These are phyloP conservation scores for Pythium rhizo-oryzae DNA, from an alignment of 352 stramenopile species.

Conservation along the genomic window DNA sequence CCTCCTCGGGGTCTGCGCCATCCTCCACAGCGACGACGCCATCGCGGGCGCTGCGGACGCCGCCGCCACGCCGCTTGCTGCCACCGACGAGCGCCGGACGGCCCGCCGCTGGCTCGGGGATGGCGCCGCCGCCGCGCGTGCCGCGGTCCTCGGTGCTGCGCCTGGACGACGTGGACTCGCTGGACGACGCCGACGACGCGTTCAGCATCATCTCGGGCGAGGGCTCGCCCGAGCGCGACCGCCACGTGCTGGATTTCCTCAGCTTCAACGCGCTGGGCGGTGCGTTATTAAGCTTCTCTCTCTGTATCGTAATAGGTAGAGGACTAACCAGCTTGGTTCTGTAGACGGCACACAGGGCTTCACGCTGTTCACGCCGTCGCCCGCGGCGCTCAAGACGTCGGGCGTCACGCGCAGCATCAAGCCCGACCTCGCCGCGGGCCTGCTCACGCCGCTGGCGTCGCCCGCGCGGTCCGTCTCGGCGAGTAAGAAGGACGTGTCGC, in stretches of 20 bases:
- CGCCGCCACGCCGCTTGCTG: conserved; percentile 20
- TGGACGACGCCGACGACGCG: conserved; percentile 37
- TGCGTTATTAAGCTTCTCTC: no score
- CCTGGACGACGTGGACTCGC: conserved; percentile 26
- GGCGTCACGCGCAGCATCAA: conserved; percentile 18
- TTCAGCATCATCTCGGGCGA: conserved; percentile 61
- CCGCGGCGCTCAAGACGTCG: conserved; percentile 27
- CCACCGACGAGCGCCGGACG: conserved; percentile 4
- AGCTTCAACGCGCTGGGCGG: conserved; percentile 30
- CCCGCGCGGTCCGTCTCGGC: not conserved
- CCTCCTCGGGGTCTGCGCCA: not conserved
- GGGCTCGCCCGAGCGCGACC: conserved; percentile 25
- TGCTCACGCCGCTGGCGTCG: conserved; percentile 23
- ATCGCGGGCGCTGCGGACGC: conserved; percentile 18
- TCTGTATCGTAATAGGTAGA: no score
- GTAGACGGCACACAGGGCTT: conserved; percentile 34
- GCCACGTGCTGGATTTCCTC: conserved; percentile 53
- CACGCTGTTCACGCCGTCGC: conserved; percentile 59
- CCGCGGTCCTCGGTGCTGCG: conserved; percentile 12
- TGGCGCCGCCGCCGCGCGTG: conserved; percentile 7
- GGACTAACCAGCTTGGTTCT: no score
- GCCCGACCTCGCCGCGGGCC: conserved; percentile 6
- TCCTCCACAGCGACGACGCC: conserved; percentile 9
- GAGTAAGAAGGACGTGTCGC: conserved; percentile 38
- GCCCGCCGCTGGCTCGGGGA: no score